Percentiles rank a stretch among this genome's conserved stretches.
Conservation (phyloP, 1,139 yeast genomes). For the Yamadazyma conglobata region DNA sequence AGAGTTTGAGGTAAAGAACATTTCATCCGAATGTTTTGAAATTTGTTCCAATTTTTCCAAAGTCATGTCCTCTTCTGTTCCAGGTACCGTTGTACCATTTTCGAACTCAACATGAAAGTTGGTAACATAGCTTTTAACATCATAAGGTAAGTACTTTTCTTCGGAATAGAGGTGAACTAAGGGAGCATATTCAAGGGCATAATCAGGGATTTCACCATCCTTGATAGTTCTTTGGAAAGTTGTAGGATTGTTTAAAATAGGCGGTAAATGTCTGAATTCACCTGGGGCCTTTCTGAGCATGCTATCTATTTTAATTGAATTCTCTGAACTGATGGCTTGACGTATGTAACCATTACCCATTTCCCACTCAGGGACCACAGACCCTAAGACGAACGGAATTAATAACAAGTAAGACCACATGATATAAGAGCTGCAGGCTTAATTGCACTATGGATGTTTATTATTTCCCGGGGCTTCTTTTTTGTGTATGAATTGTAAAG, state of each 20-base stretch:
- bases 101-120: conserved; percentile 52
- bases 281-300: conserved; percentile 20
- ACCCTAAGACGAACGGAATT: conserved; percentile 1
- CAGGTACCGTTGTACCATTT: conserved; percentile 46
- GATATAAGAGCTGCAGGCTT: too few relatives aligned
- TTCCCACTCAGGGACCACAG: conserved; percentile 8
- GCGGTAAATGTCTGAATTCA: conserved; percentile 33
- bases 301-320: conserved; percentile 8
- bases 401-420: too few relatives aligned
- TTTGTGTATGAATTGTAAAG: too few relatives aligned
- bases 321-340: conserved; percentile 5
- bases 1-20: conserved; percentile 58
- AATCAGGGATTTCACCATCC: conserved; percentile 69
- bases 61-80: conserved; percentile 33
- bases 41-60: conserved; percentile 37
- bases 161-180: conserved; percentile 84
- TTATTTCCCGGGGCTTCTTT: too few relatives aligned
- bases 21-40: conserved; percentile 20
- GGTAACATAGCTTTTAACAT: conserved; percentile 63
- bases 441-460: too few relatives aligned
- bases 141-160: conserved; percentile 83
- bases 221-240: conserved; percentile 29
- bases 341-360: conserved; percentile 6
- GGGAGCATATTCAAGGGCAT: conserved; percentile 72
- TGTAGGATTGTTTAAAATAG: conserved; percentile 32